These are phyloP conservation scores for Mortierella antarctica DNA, from an alignment of 192 early-diverging fungal species.

Conservation along the genomic window DNA sequence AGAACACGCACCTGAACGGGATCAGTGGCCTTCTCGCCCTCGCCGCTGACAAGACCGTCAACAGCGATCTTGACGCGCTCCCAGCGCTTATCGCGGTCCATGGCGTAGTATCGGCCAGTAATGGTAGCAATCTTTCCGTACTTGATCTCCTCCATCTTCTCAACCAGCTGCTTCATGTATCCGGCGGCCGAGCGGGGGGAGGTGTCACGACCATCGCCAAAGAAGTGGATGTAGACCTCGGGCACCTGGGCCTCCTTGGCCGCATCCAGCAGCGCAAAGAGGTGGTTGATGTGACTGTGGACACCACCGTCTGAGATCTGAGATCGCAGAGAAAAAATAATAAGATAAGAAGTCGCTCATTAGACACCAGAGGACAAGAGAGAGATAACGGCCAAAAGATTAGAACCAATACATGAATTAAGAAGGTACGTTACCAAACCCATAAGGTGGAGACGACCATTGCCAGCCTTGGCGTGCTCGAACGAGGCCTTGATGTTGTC, in stretches of 20 bases:
- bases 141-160: constrained; percentile 66
- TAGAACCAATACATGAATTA: neutral
- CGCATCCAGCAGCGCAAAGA: constrained; percentile 81
- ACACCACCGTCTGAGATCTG: constrained; percentile 97
- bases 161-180: constrained; percentile 83
- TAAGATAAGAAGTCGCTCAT: no score
- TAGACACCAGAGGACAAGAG: neutral
- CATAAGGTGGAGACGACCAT: constrained; percentile 91
- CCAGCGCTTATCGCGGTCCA: constrained; percentile 99
- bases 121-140: constrained; percentile 96
- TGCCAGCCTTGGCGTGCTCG: constrained; percentile 84
- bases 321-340: neutral
- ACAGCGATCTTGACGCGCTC: constrained; percentile 96
- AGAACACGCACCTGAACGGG: constrained; percentile 59
- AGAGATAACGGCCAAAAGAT: neutral
- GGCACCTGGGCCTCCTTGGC: constrained; percentile 90
- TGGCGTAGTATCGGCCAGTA: constrained; percentile 98
- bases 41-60: constrained; percentile 84
- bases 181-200: constrained; percentile 85
- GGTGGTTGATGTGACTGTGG: constrained; percentile 95
- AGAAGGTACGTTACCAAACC: constrained; percentile 57
- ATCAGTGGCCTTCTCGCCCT: constrained; percentile 78
- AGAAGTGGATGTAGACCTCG: constrained; percentile 93
- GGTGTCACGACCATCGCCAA: constrained; percentile 98
- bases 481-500: constrained; percentile 84